Base-by-base conservation (phyloP, 2,329 filamentous ascomycete genomes). In the Eutypa lata region DNA sequence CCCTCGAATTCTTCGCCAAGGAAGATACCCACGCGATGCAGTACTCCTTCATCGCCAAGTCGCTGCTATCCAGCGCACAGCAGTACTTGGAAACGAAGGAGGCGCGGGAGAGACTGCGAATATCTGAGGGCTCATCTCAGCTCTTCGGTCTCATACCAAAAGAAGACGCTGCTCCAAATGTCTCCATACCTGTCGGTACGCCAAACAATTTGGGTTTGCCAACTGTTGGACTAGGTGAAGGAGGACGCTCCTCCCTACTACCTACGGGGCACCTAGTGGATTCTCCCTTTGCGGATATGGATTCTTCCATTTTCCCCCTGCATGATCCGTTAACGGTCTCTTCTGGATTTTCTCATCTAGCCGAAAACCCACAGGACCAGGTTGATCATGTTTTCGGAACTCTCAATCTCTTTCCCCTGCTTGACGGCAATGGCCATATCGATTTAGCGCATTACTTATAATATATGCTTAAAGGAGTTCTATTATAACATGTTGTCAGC, bases 31-130 rank as follows among this genome's bases (percentile, higher is more conserved):
- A 82, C 55, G 79, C 79, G 2, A 64, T 67, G 7, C 78, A 81
- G 54, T 82, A 82, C 60, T 77, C 77, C 0, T 73, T 80, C 31
- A 80, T 82, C 42, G 77, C 77, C 0, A 75, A 78, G 50, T 78
- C 78, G 0, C 70, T 82, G 0, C 71, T 81, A 0, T 67, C 66
- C 0, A 76, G 74, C 0, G 76, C 77, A 0, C 60, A 77, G 1
- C 71, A 74, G 38, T 71, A 80, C 19, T 70, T 82, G 0, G 77
- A 80, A 57, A 73, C 71, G 43, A 71, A 69, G 6, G 79, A 82
- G 50, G 64, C 74, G 0, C 69, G 73, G 18, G 77, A 81, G 51
- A 70, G 77, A 0, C 65, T 71, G 22, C 71, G 71, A 1, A 72
- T 77, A 10, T 78, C 76, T 0, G 77, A 81, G 53, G 79, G 69